phyloP scores from a whole-genome alignment of 257 asterid species.

The Solanum paucissectum region DNA sequence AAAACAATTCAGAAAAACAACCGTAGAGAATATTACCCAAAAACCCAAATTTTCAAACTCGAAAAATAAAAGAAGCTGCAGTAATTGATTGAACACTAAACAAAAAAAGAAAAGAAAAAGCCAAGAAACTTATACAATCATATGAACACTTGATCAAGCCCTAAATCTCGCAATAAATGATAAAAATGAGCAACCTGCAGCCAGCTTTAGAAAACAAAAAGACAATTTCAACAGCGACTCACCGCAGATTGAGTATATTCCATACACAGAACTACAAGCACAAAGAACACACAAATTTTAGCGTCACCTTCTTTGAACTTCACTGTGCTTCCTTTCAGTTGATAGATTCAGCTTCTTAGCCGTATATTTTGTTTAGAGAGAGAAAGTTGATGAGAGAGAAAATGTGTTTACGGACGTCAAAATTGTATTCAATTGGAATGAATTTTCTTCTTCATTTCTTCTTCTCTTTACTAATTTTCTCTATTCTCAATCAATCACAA shows the following conservation, averaged over 20 bases:
- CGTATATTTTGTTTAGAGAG: neutral
- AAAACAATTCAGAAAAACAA: no score
- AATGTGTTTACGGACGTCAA: conserved; percentile 39
- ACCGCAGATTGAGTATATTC: no score
- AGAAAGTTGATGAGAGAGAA: conserved; percentile 10
- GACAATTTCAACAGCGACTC: no score
- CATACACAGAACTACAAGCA: no score
- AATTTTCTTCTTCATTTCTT: conserved; percentile 8
- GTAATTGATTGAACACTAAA: neutral
- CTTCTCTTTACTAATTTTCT: neutral
- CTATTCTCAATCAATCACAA: conserved; percentile 3
- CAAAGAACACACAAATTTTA: no score
- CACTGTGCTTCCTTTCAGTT: conserved; percentile 4
- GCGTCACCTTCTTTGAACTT: no score
- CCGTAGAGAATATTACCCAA: no score
- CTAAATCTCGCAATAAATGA: neutral
- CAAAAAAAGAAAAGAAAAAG: neutral
- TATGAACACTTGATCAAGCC: conserved; percentile 8
- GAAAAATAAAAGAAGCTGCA: neutral
- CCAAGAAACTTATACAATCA: neutral
- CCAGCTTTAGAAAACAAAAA: neutral
- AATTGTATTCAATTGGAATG: conserved; percentile 25
- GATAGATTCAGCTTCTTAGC: neutral
- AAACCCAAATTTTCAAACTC: no score
- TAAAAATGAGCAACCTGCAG: neutral